A percentile compares a stretch with the other conserved stretches of the same genome.
phyloP scores from a whole-genome alignment of 2,329 filamentous ascomycete genomes.

The Fusarium nodosum region DNA sequence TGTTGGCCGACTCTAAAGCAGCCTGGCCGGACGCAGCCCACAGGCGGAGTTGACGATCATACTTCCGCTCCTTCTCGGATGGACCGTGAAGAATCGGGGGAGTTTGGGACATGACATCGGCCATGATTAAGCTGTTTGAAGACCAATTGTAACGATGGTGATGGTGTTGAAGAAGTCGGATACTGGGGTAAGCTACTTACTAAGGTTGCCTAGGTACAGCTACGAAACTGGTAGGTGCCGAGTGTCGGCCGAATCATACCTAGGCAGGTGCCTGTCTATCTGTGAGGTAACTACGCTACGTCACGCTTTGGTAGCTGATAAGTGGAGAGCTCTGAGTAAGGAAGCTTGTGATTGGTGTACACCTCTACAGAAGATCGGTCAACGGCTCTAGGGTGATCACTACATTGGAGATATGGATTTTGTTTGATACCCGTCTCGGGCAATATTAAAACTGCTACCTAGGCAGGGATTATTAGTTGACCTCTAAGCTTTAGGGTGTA shows the following conservation, averaged over 20 bases:
- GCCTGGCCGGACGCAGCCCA: constrained; percentile 95
- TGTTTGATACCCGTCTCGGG: background rate
- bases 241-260: background rate
- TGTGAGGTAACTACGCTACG: constrained; percentile 13
- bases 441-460: background rate
- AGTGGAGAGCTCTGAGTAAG: constrained; percentile 5
- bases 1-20: constrained; percentile 89
- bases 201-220: constrained; percentile 17
- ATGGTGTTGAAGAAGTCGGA: constrained; percentile 21
- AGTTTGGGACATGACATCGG: constrained; percentile 51
- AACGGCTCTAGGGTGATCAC: background rate
- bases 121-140: constrained; percentile 43
- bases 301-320: constrained; percentile 4
- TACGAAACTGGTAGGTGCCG: constrained; percentile 1
- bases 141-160: constrained; percentile 10
- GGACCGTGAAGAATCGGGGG: constrained; percentile 61
- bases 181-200: constrained; percentile 1
- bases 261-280: background rate
- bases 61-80: constrained; percentile 78
- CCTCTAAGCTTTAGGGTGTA: background rate
- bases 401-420: background rate
- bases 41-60: constrained; percentile 93
- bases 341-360: constrained; percentile 10
- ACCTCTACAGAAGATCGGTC: background rate
- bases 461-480: background rate